Conservation (phyloP, 768 basidiomycete genomes). For the Dentipellis sp. region DNA sequence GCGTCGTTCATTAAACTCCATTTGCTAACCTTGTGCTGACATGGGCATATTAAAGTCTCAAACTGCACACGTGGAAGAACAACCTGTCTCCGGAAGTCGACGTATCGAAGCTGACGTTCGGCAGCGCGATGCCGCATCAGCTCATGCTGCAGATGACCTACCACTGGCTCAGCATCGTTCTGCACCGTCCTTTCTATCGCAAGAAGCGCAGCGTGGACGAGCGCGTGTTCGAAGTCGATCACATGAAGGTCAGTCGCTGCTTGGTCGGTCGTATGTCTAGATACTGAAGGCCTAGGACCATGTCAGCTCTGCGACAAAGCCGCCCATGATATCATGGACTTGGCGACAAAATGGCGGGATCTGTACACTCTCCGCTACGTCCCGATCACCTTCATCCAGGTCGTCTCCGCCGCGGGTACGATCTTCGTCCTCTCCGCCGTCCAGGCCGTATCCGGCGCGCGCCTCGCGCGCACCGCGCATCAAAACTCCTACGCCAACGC, state of each 20-base stretch:
- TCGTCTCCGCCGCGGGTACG: conserved; percentile 14
- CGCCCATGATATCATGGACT: conserved; percentile 13
- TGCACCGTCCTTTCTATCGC: conserved; percentile 15
- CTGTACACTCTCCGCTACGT: conserved; percentile 11
- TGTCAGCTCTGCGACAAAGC: conserved; percentile 11
- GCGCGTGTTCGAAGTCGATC: conserved; percentile 4
- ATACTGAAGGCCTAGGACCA: not conserved
- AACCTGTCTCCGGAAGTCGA: conserved; percentile 11
- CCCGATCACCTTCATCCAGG: conserved; percentile 15
- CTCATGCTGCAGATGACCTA: conserved; percentile 15
- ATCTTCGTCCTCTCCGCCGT: conserved; percentile 16
- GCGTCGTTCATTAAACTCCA: not conserved
- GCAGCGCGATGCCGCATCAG: conserved; percentile 10
- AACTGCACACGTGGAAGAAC: conserved; percentile 13
- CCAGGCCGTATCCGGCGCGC: conserved; percentile 12
- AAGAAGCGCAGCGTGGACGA: conserved; percentile 4
- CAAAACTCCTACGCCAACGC: conserved; percentile 5
- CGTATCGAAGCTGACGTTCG: conserved; percentile 6
- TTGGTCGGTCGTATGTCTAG: not conserved
- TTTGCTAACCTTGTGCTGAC: not conserved
- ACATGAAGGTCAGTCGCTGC: conserved; percentile 6
- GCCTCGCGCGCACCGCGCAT: conserved; percentile 7
- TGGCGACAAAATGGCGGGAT: conserved; percentile 9
- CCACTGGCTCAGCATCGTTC: conserved; percentile 11
- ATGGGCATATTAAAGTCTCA: conserved; percentile 3